Base-by-base conservation (phyloP, 2,329 filamentous ascomycete genomes). In the Aspergillus puulaauensis region DNA sequence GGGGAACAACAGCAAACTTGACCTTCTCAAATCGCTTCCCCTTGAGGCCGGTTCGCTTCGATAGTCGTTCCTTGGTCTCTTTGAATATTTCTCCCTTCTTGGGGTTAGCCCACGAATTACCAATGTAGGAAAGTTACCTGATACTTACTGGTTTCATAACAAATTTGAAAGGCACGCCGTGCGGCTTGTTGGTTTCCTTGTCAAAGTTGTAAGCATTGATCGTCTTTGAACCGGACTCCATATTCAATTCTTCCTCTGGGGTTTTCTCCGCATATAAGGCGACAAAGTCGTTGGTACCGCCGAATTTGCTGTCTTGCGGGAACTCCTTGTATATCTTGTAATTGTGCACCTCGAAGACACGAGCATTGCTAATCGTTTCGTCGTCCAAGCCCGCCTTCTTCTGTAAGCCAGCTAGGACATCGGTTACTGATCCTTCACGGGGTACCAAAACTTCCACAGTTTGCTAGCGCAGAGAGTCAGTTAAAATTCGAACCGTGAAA, bases 11-110 rank as follows among this genome's bases (percentile, higher is more conserved):
- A 6, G 92, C 90, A 79, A 99, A 97, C 76, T 96, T 97, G 75
- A 99, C 95, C 82, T 98, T 98, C 75, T 99, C 93, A 66, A 99
- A 93, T 64, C 91, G 91, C 81, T 99, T 99, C 74, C 95, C 96
- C 77, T 97, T 97, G 77, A 99, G 88, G 24, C 93, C 93, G 0
- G 91, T 96, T 58, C 93, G 84, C 75, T 93, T 93, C 66, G 95
- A 93, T 4, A 99, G 80, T n/a, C 95, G 87, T 77, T 96, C 91
- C 79, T 93, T 97, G 44, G 93, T 97, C 35, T 98, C 91, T 58
- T 86, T 87, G 76, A 99, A 98, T 40, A 83, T 81, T 74, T 99
- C 95, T 54, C 87, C 90, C 86, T 93, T 56, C 12, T 6, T 5
- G 19, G 58, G 53, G 53, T 71, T 33, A 68, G 63, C 52, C 17